Percentiles rank a stretch among this genome's conserved stretches.
Conservation (phyloP, 2,329 filamentous ascomycete genomes). For the Sarocladiaceae sp. region DNA sequence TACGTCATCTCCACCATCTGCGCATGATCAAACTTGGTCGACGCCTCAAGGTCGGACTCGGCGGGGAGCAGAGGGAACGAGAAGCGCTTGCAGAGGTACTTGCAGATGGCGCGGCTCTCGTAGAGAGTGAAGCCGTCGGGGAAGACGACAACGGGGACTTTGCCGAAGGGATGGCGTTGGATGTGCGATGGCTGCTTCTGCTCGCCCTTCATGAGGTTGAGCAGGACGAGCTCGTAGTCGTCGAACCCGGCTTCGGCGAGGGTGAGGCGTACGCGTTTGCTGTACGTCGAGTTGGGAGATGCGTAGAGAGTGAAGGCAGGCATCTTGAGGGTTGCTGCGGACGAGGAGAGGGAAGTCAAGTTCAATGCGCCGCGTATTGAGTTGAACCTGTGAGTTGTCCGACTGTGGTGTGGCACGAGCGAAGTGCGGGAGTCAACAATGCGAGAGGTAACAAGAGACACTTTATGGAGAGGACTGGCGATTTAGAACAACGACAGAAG, state of each 20-base stretch:
- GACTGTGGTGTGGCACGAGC: no score
- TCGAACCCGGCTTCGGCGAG: constrained; percentile 37
- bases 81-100: constrained; percentile 38
- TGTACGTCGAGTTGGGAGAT: constrained; percentile 33
- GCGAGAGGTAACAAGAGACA: no score
- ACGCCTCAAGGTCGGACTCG: constrained; percentile 27
- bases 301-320: constrained; percentile 36
- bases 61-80: constrained; percentile 35
- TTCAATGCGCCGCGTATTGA: no score
- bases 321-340: no score
- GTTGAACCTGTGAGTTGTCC: no score
- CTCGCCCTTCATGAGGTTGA: constrained; percentile 33
- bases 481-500: no score
- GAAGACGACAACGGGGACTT: constrained; percentile 27
- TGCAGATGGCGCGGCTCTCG: constrained; percentile 41
- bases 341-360: no score
- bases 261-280: constrained; percentile 35
- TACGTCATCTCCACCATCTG: constrained; percentile 33
- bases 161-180: constrained; percentile 25
- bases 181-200: constrained; percentile 29
- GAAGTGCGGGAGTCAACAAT: no score
- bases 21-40: constrained; percentile 38
- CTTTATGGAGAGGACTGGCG: no score
- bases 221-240: constrained; percentile 31
- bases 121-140: constrained; percentile 36